phyloP scores from a whole-genome alignment of 2,329 filamentous ascomycete species.

The Decorospora gaudefroyi region DNA sequence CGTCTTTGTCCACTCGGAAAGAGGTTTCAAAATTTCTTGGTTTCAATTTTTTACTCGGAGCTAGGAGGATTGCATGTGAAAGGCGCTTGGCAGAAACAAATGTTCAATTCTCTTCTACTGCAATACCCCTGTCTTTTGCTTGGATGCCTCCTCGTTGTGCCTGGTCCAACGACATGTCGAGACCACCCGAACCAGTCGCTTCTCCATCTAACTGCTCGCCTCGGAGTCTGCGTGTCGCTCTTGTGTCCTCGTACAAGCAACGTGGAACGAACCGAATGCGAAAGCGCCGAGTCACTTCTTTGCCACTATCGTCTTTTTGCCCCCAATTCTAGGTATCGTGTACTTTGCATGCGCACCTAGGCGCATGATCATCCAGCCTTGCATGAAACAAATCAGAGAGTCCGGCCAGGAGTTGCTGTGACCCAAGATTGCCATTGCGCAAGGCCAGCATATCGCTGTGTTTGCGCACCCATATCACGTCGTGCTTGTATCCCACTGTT shows the following conservation, averaged over 20 bases:
- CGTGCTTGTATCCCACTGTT: conserved; percentile 8
- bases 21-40: conserved; percentile 18
- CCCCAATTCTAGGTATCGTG: conserved; percentile 5
- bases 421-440: conserved; percentile 1
- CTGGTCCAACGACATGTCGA: background rate
- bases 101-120: conserved; percentile 13
- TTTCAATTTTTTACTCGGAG: conserved; percentile 18
- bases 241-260: conserved; percentile 23
- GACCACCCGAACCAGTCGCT: background rate
- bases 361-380: conserved; percentile 15
- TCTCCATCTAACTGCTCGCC: background rate
- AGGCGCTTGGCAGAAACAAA: conserved; percentile 39
- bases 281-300: conserved; percentile 22
- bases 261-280: conserved; percentile 37
- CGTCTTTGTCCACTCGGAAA: conserved; percentile 7
- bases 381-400: conserved; percentile 2
- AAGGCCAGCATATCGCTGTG: conserved; percentile 9
- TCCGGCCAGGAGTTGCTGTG: conserved; percentile 3
- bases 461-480: conserved; percentile 4
- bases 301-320: conserved; percentile 1
- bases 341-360: conserved; percentile 8
- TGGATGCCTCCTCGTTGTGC: background rate
- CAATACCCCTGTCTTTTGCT: background rate
- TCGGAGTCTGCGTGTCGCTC: conserved; percentile 9
- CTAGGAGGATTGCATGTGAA: conserved; percentile 37